These are phyloP conservation scores for Aspergillus sp. DNA, from an alignment of 2,329 filamentous ascomycete species.

Conservation along the genomic window DNA sequence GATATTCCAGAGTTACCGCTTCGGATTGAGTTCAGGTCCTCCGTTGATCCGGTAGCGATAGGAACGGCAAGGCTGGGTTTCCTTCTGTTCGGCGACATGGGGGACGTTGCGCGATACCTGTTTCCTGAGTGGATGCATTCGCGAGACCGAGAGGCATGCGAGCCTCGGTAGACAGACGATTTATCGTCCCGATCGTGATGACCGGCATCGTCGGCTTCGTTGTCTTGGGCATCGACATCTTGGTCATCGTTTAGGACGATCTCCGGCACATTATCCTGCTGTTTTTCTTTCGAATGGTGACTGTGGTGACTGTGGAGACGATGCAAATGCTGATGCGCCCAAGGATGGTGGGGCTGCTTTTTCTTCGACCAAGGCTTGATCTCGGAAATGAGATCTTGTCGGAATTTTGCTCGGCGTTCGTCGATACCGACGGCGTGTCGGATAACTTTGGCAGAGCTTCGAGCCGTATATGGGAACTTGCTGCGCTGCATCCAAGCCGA, in stretches of 20 bases:
- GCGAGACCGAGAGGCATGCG: conserved; percentile 30
- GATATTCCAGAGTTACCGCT: conserved; percentile 37
- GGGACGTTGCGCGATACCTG: conserved; percentile 36
- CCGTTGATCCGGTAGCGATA: conserved; percentile 30
- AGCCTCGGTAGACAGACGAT: conserved; percentile 37
- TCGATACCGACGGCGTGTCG: conserved; percentile 63
- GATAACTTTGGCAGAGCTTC: conserved; percentile 59
- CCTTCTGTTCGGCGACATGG: conserved; percentile 17
- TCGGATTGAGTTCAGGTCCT: conserved; percentile 36
- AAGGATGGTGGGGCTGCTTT: conserved; percentile 25
- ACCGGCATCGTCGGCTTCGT: conserved; percentile 9
- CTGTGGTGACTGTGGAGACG: conserved; percentile 18
- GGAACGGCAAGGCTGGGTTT: conserved; percentile 34
- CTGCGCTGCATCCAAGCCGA: conserved; percentile 72
- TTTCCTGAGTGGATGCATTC: conserved; percentile 24
- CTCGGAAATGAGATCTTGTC: conserved; percentile 60
- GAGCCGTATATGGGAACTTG: conserved; percentile 68
- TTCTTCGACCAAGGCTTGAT: conserved; percentile 36
- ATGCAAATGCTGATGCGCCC: conserved; percentile 30
- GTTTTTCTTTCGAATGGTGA: conserved; percentile 21
- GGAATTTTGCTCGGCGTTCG: conserved; percentile 62
- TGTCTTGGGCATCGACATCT: conserved; percentile 6
- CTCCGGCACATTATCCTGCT: conserved; percentile 31
- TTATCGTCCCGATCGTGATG: conserved; percentile 20
- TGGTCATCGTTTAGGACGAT: conserved; percentile 37